Percentiles rank a stretch among this genome's conserved stretches.
Conservation (phyloP, 2,329 filamentous ascomycete genomes). For the Alternaria dauci region DNA sequence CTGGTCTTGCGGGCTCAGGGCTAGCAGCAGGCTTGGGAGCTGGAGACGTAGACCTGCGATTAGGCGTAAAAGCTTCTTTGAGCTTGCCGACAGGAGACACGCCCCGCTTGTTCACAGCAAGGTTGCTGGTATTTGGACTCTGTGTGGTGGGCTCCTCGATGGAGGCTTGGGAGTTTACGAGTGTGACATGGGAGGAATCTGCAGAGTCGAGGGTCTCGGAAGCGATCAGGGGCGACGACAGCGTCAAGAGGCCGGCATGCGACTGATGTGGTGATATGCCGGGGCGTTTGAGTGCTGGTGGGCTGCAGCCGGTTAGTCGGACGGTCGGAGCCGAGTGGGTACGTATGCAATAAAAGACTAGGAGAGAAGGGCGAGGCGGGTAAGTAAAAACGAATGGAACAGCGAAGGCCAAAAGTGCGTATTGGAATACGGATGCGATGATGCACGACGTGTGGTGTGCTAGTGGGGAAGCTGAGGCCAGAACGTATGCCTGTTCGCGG, state of each 20-base stretch:
- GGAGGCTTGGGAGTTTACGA: slow-evolving; percentile 44
- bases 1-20: slow-evolving; percentile 53
- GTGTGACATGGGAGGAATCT: slow-evolving; percentile 30
- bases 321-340: slow-evolving; percentile 23
- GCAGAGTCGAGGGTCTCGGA: slow-evolving; percentile 51
- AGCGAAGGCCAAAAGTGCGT: slow-evolving; percentile 18
- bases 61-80: slow-evolving; percentile 71
- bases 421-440: slow-evolving; percentile 20
- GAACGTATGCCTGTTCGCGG: slow-evolving; percentile 24
- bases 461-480: slow-evolving; percentile 34
- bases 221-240: slow-evolving; percentile 58
- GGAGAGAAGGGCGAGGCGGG: slow-evolving; percentile 14
- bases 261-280: slow-evolving; percentile 58
- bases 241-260: slow-evolving; percentile 59
- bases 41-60: slow-evolving; percentile 32
- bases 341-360: slow-evolving; percentile 26
- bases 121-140: slow-evolving; percentile 46
- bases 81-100: slow-evolving; percentile 76
- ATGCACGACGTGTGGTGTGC: slow-evolving; percentile 8
- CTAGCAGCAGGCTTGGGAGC: slow-evolving; percentile 40
- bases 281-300: slow-evolving; percentile 45
- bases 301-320: slow-evolving; percentile 44
- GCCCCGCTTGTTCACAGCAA: slow-evolving; percentile 61
- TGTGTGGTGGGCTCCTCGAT: slow-evolving; percentile 38
- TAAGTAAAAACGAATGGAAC: slow-evolving; percentile 21